Base-by-base conservation (phyloP, 1,284 basidiomycete species). In the Moesziomyces globuligerus region DNA sequence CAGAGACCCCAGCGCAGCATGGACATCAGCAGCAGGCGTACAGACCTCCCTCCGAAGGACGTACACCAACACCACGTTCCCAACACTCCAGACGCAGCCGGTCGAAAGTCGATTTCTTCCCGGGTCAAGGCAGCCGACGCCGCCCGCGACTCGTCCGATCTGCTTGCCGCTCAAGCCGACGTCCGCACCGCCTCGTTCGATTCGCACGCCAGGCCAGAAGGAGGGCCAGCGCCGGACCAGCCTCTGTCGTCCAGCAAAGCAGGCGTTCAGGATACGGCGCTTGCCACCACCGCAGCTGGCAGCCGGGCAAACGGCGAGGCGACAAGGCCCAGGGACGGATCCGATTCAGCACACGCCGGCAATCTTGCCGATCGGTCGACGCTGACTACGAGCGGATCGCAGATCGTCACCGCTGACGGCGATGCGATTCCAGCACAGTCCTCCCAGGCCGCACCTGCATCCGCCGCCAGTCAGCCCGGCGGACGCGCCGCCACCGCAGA, bases 1-100 rank as follows among this genome's bases (percentile, higher is more conserved):
- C 34, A 20, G 4, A 38, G n/a, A 38, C 15, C 47, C 7, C 48
- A 38, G 23, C 32, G 15, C 36, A 65, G 49, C 39, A 40, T 52
- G 21, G 53, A 57, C 18, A 38, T 45, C 13, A 45, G 38, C 13
- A 41, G 47, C n/a, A 42, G 38, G 18, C 54, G 44, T 20, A 36
- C 41, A 24, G 40, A 49, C 25, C 18, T 48, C 7, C 21, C 7
- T 1, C 18, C 25, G 36, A 11, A 15, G 26, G 37, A 39, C 7
- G 7, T 9, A 20, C 37, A 17, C 26, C 25, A 17, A n/a, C 45
- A 11, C 21, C n/a, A 29, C 25, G 13, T 7, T 41, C 47, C 28
- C 20, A 20, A 5, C 34, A 20, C 18, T 18, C 17, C 17, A 20
- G 34, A n/a, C 4, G n/a, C 11, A 5, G 7, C n/a, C 4, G 44